Conservation (phyloP, 2,329 filamentous ascomycete genomes). For the Alternaria sp. region DNA sequence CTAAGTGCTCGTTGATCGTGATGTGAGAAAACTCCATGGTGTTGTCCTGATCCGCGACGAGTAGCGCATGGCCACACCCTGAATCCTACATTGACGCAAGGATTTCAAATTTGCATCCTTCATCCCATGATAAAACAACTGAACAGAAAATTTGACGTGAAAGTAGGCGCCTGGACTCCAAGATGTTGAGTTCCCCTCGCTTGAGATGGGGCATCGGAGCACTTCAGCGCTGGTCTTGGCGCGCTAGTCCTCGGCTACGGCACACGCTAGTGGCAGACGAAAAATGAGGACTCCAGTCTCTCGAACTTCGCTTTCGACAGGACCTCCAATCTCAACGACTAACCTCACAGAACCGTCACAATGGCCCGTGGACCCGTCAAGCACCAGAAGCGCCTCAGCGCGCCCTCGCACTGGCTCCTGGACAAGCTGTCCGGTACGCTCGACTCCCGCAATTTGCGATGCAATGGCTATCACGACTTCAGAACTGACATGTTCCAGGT, state of each 20-base stretch:
- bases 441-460: slow-evolving; percentile 56
- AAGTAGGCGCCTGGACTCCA: not conserved
- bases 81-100: not conserved
- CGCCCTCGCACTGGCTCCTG: slow-evolving; percentile 99
- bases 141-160: not conserved
- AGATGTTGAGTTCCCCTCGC: not conserved
- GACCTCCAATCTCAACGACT: slow-evolving; percentile 43
- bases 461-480: slow-evolving; percentile 7
- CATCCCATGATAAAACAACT: not conserved
- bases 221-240: not conserved
- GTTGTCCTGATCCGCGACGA: not conserved
- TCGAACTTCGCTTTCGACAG: slow-evolving; percentile 25
- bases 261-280: slow-evolving; percentile 13
- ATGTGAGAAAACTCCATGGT: not conserved
- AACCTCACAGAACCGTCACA: slow-evolving; percentile 54
- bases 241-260: slow-evolving; percentile 13
- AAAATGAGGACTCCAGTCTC: slow-evolving; percentile 9
- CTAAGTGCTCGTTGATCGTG: not conserved
- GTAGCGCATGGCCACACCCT: not conserved
- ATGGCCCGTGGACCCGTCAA: slow-evolving; percentile 84
- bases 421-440: slow-evolving; percentile 90
- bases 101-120: not conserved
- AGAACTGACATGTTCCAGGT: slow-evolving; percentile 38
- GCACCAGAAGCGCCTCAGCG: slow-evolving; percentile 99
- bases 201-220: not conserved